Percentiles rank a stretch among this genome's conserved stretches.
These are phyloP conservation scores for Populus hybrid DNA, from an alignment of 441 rosid genomes.

Conservation along the genomic window DNA sequence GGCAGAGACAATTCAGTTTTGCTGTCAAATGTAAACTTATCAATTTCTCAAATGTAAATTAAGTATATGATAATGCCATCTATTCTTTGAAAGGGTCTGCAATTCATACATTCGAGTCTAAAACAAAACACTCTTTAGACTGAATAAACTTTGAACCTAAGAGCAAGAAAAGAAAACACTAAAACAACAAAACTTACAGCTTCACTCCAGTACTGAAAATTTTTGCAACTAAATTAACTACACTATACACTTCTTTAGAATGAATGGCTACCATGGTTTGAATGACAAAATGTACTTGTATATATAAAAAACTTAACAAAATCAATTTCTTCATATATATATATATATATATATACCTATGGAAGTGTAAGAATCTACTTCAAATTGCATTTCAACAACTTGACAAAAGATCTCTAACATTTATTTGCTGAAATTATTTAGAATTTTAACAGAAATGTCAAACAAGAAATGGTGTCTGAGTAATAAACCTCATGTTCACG, in stretches of 20 bases:
- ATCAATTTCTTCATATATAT: too few relatives aligned
- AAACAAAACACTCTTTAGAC: not conserved
- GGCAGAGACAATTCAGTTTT: constrained; percentile 12
- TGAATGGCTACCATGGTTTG: too few relatives aligned
- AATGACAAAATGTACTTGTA: too few relatives aligned
- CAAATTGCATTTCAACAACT: not conserved
- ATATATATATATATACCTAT: too few relatives aligned
- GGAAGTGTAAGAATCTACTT: not conserved
- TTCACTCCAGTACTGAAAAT: not conserved
- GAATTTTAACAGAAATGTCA: constrained; percentile 1
- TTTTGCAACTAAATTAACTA: not conserved
- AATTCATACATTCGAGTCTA: not conserved
- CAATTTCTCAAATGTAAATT: constrained; percentile 1
- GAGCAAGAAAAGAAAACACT: not conserved
- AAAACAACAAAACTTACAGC: not conserved
- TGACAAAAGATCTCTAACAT: not conserved
- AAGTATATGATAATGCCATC: not conserved
- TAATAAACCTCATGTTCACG: constrained; percentile 62
- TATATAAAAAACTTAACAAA: too few relatives aligned
- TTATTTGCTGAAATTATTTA: not conserved
- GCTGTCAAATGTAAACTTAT: constrained; percentile 13
- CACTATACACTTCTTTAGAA: too few relatives aligned
- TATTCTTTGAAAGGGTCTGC: not conserved
- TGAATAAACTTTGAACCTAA: not conserved
- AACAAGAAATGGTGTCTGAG: not conserved